Evolutionary conservation across 2,329 filamentous ascomycete species (phyloP), one percentile per base, ranked within the genome.

Genomic region (Pseudogymnoascus sp.): DNA sequence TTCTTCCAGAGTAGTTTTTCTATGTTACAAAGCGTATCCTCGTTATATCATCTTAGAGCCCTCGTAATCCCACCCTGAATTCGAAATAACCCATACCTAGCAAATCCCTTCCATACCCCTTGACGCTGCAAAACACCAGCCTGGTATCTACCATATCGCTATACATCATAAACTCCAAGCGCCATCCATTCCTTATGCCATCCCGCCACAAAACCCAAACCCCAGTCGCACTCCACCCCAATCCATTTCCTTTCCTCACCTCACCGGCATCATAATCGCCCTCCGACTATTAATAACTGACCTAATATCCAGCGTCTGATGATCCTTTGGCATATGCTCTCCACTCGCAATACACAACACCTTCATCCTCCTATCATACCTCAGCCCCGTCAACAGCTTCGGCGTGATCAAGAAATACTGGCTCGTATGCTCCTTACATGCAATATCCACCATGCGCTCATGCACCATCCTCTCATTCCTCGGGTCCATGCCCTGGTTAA

Each of bases 401-500:
- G 94, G 94, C 43, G 94, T 99, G 76, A 99, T 96, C 65, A 99
- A 84, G 78, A 99, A 99, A 76, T 99, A 99, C 76, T 89, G 86
- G 66, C 80, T 82, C n/a, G 84, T 85, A 72, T 88, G 85, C 73
- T 91, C 87, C 66, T 85, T 83, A 74, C 94, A 97, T 43, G 94
- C 94, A 71, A 99, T 97, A 70, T 97, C 91, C 7, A 99, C 94
- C 89, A 99, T 95, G 65, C 94, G 90, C 72, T 93, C 91, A 76
- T 99, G 94, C 14, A 99, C 92, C 84, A 97, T 95, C 68, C 94
- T 89, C 76, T 99, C 94, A 75, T 99, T 99, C 69, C 94, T 87
- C 43, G 93, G 94, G 73, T 99, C 94, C 94, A 99, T 99, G 66
- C 94, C 94, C 76, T 99, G 94, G 72, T 99, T 99, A 80, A 99